A percentile compares a stretch with the other conserved stretches of the same genome.
phyloP scores from a whole-genome alignment of 345 rosid species.

The Streptanthus diversifolius region DNA sequence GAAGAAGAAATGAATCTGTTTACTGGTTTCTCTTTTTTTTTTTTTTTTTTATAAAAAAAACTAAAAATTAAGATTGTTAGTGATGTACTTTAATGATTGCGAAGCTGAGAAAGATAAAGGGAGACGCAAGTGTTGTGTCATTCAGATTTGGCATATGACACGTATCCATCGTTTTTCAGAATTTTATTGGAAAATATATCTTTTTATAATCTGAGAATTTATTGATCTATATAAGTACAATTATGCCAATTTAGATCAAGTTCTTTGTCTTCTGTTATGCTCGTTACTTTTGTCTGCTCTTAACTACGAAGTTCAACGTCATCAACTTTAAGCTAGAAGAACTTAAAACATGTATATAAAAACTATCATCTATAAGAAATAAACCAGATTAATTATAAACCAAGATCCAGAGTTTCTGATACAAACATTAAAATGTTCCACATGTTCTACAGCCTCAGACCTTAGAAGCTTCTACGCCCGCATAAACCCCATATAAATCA shows the following conservation, averaged over 20 bases:
- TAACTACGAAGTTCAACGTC: neutral
- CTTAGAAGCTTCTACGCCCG: slow-evolving; percentile 11
- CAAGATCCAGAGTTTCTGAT: neutral
- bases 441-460: slow-evolving; percentile 3
- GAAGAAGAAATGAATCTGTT: slow-evolving; percentile 1
- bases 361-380: neutral
- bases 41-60: neutral
- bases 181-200: neutral
- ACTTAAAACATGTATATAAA: neutral
- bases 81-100: slow-evolving; percentile 15
- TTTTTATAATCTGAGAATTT: neutral
- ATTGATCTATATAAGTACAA: neutral
- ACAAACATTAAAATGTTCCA: neutral
- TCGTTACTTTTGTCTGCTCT: neutral
- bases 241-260: neutral
- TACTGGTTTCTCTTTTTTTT: neutral
- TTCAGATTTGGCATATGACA: slow-evolving; percentile 6
- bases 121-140: slow-evolving; percentile 27
- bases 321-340: neutral
- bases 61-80: neutral
- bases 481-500: slow-evolving; percentile 6
- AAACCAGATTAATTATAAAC: neutral
- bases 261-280: neutral
- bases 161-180: neutral
- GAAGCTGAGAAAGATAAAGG: neutral